Conservation (phyloP, 305 asterid species). For the Rubia peregrina region DNA sequence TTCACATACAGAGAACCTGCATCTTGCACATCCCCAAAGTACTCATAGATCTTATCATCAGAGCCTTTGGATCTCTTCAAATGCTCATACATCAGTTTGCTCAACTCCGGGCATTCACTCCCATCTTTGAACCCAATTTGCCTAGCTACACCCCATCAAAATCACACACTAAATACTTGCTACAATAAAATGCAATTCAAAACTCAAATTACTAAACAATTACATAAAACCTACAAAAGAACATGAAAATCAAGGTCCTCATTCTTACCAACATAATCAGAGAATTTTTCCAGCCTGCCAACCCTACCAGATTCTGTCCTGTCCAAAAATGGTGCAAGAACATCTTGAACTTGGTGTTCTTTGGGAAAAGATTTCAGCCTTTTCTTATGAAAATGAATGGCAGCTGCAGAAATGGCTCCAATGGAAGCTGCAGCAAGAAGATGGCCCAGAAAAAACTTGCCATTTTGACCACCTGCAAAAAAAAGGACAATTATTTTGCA, state of each 20-base stretch:
- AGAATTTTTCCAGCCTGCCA: slow-evolving; percentile 55
- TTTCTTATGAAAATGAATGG: slow-evolving; percentile 44
- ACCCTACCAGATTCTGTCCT: slow-evolving; percentile 50
- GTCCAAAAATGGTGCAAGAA: slow-evolving; percentile 50
- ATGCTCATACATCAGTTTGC: slow-evolving; percentile 51
- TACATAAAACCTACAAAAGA: not conserved
- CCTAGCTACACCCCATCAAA: slow-evolving; percentile 41
- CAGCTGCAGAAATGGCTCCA: slow-evolving; percentile 43
- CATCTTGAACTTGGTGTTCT: slow-evolving; percentile 7
- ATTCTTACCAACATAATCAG: slow-evolving; percentile 60
- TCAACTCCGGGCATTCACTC: slow-evolving; percentile 49
- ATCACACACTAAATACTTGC: slow-evolving; percentile 7
- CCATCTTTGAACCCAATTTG: slow-evolving; percentile 74
- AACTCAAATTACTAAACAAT: not conserved
- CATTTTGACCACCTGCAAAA: slow-evolving; percentile 31
- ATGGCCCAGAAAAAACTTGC: slow-evolving; percentile 28
- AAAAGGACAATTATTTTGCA: not conserved
- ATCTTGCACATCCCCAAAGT: slow-evolving; percentile 38
- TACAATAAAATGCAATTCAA: no score
- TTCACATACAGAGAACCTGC: slow-evolving; percentile 54
- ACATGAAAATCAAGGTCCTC: not conserved
- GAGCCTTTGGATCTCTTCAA: slow-evolving; percentile 57
- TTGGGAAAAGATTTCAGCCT: slow-evolving; percentile 24
- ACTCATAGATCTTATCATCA: slow-evolving; percentile 56
- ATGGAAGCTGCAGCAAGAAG: slow-evolving; percentile 40